Percentiles rank a stretch among this genome's conserved stretches.
Evolutionary conservation across 225 moss, liverwort and hornwort species (phyloP).

Genomic region (Sphagnum contortum): DNA sequence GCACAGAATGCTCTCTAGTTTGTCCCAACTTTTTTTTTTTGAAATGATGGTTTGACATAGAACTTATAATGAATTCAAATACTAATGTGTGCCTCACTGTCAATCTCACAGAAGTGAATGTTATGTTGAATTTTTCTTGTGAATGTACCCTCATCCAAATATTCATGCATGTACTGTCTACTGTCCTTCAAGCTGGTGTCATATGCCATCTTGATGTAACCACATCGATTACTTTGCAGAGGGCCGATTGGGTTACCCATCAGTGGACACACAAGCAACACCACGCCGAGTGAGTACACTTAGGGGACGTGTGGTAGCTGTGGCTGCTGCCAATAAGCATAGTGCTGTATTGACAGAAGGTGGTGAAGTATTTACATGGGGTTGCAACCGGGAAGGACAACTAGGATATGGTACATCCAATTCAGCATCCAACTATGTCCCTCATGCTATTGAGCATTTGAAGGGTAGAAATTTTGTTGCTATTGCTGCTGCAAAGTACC

Average conservation of each 20-base stretch:
- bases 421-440: conserved; percentile 77
- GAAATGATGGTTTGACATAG: too few relatives aligned
- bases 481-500: conserved; percentile 79
- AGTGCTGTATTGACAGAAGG: conserved; percentile 84
- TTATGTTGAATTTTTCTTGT: too few relatives aligned
- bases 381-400: conserved; percentile 90
- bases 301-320: conserved; percentile 67
- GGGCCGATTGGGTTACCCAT: conserved; percentile 94
- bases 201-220: too few relatives aligned
- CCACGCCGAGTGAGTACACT: conserved; percentile 83
- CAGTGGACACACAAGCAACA: conserved; percentile 90
- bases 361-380: conserved; percentile 95
- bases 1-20: too few relatives aligned
- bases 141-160: too few relatives aligned
- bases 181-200: too few relatives aligned
- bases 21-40: too few relatives aligned
- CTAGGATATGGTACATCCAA: conserved; percentile 96
- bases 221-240: conserved; percentile 30
- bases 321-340: conserved; percentile 96
- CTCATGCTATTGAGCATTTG: conserved; percentile 75
- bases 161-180: too few relatives aligned
- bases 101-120: too few relatives aligned
- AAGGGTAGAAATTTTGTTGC: conserved; percentile 72
- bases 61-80: too few relatives aligned
- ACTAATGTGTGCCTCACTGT: too few relatives aligned